These are phyloP conservation scores for Aspergillus campestris DNA, from an alignment of 495 filamentous ascomycete genomes.

Conservation along the genomic window DNA sequence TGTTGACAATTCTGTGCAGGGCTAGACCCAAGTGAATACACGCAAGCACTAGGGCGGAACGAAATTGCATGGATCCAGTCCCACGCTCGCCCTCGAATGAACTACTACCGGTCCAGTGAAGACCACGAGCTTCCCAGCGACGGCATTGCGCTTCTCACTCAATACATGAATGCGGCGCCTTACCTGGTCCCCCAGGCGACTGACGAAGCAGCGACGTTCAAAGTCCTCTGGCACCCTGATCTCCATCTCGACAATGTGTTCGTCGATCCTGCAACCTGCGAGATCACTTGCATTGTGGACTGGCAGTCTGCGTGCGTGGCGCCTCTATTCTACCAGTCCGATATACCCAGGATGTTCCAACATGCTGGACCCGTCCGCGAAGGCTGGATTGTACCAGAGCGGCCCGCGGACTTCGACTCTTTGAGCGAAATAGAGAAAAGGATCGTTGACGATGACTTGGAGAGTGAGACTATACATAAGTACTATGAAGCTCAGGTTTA, in stretches of 20 bases:
- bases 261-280: constrained; percentile 18
- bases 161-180: constrained; percentile 10
- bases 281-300: constrained; percentile 25
- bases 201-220: constrained; percentile 5
- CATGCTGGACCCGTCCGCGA: constrained; percentile 19
- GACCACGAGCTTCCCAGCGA: constrained; percentile 11
- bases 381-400: constrained; percentile 17
- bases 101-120: constrained; percentile 15
- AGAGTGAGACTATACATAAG: constrained; percentile 23
- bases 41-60: constrained; percentile 20
- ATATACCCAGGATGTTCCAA: constrained; percentile 22
- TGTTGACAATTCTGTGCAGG: constrained; percentile 14
- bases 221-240: constrained; percentile 31
- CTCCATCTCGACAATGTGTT: constrained; percentile 36
- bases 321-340: constrained; percentile 22
- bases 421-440: constrained; percentile 18
- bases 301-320: constrained; percentile 25
- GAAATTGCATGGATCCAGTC: constrained; percentile 21
- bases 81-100: constrained; percentile 18
- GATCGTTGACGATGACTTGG: constrained; percentile 16
- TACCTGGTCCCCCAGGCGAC: constrained; percentile 7
- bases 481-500: constrained; percentile 22
- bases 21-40: constrained; percentile 15
- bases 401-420: constrained; percentile 19
- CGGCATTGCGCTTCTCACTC: constrained; percentile 6